Evolutionary conservation across 257 asterid genomes (phyloP).

Genomic region (Sherardia arvensis): DNA sequence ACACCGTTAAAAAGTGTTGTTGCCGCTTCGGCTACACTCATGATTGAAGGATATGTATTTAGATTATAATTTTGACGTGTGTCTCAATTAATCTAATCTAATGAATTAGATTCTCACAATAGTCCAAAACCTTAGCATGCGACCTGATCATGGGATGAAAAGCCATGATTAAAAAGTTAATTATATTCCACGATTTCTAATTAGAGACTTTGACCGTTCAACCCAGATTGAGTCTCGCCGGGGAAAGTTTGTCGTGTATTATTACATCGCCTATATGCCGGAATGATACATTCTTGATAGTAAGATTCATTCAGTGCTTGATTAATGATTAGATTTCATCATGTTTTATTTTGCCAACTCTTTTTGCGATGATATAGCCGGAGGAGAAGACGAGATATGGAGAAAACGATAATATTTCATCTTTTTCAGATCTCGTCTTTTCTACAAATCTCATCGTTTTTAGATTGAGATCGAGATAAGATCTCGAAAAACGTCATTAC

Average conservation of each 20-base stretch:
- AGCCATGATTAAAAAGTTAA: not conserved
- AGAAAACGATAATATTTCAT: no score
- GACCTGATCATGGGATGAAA: not conserved
- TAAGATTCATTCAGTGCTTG: not conserved
- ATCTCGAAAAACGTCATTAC: no score
- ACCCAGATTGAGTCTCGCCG: not conserved
- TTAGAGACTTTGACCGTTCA: not conserved
- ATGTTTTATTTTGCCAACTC: no score
- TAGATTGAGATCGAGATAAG: no score
- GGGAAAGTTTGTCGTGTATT: not conserved
- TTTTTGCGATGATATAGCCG: no score
- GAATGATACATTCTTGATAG: not conserved
- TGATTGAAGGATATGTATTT: constrained; percentile 11
- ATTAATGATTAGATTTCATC: no score
- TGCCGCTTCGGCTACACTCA: constrained; percentile 1
- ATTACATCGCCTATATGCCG: not conserved
- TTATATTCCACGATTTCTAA: not conserved
- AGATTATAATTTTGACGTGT: not conserved
- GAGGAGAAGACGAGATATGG: no score
- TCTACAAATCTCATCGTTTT: no score
- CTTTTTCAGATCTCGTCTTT: no score
- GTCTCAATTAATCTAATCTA: not conserved
- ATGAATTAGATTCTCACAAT: constrained; percentile 8
- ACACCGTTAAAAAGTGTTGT: constrained; percentile 5
- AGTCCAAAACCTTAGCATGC: not conserved